Evolutionary conservation across 176 grass and related monocot species (phyloP), one percentile per base, ranked within the genome.

Genomic region (Oryza brachyantha): DNA sequence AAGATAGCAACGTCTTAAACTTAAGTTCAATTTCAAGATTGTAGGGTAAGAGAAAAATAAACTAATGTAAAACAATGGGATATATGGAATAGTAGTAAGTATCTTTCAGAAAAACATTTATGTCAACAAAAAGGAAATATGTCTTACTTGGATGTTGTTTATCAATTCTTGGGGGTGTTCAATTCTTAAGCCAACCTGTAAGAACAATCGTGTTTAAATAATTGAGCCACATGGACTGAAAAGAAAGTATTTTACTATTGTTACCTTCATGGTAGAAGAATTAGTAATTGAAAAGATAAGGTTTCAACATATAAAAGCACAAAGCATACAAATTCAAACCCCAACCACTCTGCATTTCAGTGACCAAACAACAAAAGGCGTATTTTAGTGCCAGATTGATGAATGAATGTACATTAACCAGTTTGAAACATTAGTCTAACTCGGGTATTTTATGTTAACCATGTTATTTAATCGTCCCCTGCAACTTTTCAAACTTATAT

Each of bases 141-240:
- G 37, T 68, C 89, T 90, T 91, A 98, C 95, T 90, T 98, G 95
- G 70, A 98, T 98, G 75, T 19, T 78, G 57, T 97, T 88, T 86
- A 97, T 97, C 58, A 92, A 43, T 81, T 94, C 90, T 93, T 98
- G 96, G 21, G 95, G 96, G 59, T 98, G 96, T 41, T 98, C 96
- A 76, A 98, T 92, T 85, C 92, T 87, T 79, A 98, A 89, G 26
- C 92, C 96, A 77, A 98, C 90, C 96, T 94, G 83, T 66, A 83
- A 77, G 45, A 85, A 78, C 4, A 86, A 38, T 27, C 11, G 34
- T 36, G 31, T 25, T 66, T 62, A 6, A 45, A 3, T 55, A 21
- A 35, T 73, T 62, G 4, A 45, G 69, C 79, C 59, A 63, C 26
- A 80, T 39, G 40, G 72, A 64, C 72, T 21, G 13, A 48, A 83